These are phyloP conservation scores for Podosphaera fusca DNA, from an alignment of 2,329 filamentous ascomycete genomes.

Conservation along the genomic window DNA sequence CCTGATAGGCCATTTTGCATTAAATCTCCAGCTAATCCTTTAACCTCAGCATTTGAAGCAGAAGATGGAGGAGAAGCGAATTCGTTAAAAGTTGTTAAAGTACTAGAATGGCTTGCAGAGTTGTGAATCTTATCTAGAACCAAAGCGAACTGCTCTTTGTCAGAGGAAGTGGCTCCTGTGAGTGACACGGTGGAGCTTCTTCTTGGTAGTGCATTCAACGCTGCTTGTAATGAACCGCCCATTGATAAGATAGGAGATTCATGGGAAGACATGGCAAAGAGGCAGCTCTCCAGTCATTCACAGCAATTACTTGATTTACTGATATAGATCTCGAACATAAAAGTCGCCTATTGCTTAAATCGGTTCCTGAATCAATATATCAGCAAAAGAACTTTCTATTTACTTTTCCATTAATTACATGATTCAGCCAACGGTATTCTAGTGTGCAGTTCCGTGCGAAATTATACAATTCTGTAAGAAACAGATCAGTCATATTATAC, in stretches of 20 bases:
- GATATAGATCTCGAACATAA: neutral
- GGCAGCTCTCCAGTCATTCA: neutral
- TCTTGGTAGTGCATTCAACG: slow-evolving; percentile 11
- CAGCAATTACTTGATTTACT: neutral
- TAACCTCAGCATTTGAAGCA: slow-evolving; percentile 37
- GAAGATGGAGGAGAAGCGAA: slow-evolving; percentile 48
- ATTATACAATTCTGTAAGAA: neutral
- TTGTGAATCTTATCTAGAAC: slow-evolving; percentile 73
- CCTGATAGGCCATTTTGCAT: slow-evolving; percentile 75
- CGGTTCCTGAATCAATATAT: neutral
- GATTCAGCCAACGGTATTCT: neutral
- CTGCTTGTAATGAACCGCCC: slow-evolving; percentile 6
- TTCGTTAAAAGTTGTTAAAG: slow-evolving; percentile 83
- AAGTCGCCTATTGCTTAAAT: neutral
- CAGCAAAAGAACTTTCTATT: too few species aligned
- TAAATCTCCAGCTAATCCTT: slow-evolving; percentile 45
- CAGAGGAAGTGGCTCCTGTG: slow-evolving; percentile 23
- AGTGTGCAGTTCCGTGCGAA: neutral
- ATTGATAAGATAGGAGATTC: slow-evolving; percentile 10
- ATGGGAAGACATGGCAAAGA: slow-evolving; percentile 12
- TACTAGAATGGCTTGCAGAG: slow-evolving; percentile 63
- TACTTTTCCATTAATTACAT: neutral
- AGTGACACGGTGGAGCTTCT: slow-evolving; percentile 27
- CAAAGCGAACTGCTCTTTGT: slow-evolving; percentile 53
- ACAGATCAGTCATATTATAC: neutral